Conservation (phyloP, 345 rosid species). For the Odontarrhena argentea region DNA sequence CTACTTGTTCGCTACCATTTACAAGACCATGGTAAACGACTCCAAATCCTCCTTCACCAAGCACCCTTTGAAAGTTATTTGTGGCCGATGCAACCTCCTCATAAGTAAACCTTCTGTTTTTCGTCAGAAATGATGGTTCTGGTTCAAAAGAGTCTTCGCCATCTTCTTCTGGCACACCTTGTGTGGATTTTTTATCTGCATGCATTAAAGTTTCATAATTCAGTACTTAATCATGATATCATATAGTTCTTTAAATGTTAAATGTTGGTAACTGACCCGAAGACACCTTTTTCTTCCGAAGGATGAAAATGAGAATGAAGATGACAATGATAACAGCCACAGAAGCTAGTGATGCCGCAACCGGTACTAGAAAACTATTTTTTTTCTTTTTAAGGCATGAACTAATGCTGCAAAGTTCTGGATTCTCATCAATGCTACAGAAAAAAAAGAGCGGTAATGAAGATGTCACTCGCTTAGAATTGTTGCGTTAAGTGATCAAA, state of each 20-base stretch:
- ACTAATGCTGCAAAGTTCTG: constrained; percentile 9
- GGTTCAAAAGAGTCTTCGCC: not conserved
- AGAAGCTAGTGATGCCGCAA: constrained; percentile 34
- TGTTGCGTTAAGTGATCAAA: not conserved
- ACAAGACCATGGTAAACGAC: no score
- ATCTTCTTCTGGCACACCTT: not conserved
- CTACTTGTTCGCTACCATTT: no score
- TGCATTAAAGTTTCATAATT: no score
- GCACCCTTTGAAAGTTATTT: no score
- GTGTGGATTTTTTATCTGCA: constrained; percentile 5
- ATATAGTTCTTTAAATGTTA: no score
- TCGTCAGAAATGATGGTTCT: not conserved
- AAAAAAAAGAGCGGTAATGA: not conserved
- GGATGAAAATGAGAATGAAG: not conserved
- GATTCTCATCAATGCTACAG: not conserved
- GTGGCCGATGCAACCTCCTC: no score
- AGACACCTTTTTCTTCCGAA: constrained; percentile 19
- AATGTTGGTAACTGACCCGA: not conserved
- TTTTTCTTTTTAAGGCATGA: constrained; percentile 32
- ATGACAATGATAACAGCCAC: not conserved
- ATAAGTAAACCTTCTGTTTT: no score
- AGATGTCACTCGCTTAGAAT: not conserved
- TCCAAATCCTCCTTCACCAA: no score
- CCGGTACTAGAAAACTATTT: constrained; percentile 12
- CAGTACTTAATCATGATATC: not conserved